Percentiles rank a stretch among this genome's conserved stretches.
Conservation (phyloP, 1,139 yeast species). For the Blastobotrys apis region DNA sequence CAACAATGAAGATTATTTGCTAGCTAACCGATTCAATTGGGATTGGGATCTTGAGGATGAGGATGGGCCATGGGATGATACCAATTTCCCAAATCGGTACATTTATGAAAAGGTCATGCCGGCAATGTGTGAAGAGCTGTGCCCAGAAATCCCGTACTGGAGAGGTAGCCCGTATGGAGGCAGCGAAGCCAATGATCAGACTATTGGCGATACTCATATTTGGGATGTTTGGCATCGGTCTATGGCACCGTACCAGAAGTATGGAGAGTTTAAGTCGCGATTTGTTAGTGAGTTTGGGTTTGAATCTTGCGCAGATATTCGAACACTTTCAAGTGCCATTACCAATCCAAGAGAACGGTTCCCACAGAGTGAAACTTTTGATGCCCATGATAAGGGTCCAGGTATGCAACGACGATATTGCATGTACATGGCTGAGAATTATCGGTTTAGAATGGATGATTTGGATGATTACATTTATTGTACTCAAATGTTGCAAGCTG, state of each 20-base stretch:
- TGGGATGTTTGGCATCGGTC: slow-evolving; percentile 51
- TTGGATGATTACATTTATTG: slow-evolving; percentile 43
- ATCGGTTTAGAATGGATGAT: slow-evolving; percentile 32
- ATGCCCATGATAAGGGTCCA: slow-evolving; percentile 41
- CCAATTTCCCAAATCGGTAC: slow-evolving; percentile 41
- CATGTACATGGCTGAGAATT: slow-evolving; percentile 41
- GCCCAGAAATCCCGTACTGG: slow-evolving; percentile 38
- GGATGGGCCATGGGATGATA: slow-evolving; percentile 34
- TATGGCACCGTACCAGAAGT: slow-evolving; percentile 44
- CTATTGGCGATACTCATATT: slow-evolving; percentile 46
- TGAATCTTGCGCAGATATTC: slow-evolving; percentile 40
- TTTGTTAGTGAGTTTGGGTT: slow-evolving; percentile 48
- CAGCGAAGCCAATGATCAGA: slow-evolving; percentile 35
- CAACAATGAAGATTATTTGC: slow-evolving; percentile 47
- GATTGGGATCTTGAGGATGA: slow-evolving; percentile 36
- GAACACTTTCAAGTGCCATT: slow-evolving; percentile 35
- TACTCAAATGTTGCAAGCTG: slow-evolving; percentile 47
- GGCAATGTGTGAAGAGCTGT: slow-evolving; percentile 25
- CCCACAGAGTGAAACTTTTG: slow-evolving; percentile 40
- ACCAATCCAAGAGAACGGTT: slow-evolving; percentile 35
- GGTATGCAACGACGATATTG: slow-evolving; percentile 43
- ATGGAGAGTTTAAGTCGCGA: slow-evolving; percentile 41
- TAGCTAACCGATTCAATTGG: slow-evolving; percentile 38
- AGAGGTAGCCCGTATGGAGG: slow-evolving; percentile 46
- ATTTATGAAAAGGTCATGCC: slow-evolving; percentile 43